These are phyloP conservation scores for Mucor sp. DNA, from an alignment of 371 early-diverging fungal genomes.

Conservation along the genomic window DNA sequence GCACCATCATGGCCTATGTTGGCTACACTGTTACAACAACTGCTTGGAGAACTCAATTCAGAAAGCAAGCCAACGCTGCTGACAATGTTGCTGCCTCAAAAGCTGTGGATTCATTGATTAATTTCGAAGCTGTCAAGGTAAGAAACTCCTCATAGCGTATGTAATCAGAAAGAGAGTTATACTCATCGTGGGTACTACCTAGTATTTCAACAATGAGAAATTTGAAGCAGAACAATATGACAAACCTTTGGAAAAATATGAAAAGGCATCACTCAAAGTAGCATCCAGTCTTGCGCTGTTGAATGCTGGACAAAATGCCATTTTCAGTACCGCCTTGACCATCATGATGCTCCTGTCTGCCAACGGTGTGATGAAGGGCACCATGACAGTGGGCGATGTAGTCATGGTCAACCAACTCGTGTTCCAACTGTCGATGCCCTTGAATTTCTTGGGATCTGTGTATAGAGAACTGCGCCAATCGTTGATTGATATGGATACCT, in stretches of 20 bases:
- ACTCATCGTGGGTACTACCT: background rate
- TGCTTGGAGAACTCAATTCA: slow-evolving; percentile 84
- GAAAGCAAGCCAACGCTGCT: slow-evolving; percentile 90
- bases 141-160: background rate
- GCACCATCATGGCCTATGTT: slow-evolving; percentile 84
- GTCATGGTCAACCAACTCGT: slow-evolving; percentile 97
- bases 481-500: slow-evolving; percentile 93
- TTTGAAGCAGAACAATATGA: slow-evolving; percentile 89
- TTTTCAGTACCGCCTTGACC: slow-evolving; percentile 88
- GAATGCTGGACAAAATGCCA: slow-evolving; percentile 93
- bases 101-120: slow-evolving; percentile 92
- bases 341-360: slow-evolving; percentile 93
- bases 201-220: slow-evolving; percentile 90
- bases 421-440: slow-evolving; percentile 91
- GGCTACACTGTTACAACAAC: slow-evolving; percentile 89
- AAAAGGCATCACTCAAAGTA: slow-evolving; percentile 88
- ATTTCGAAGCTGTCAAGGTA: slow-evolving; percentile 94
- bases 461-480: slow-evolving; percentile 94
- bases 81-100: slow-evolving; percentile 93
- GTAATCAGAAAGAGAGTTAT: too few species aligned
- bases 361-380: slow-evolving; percentile 80
- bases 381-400: slow-evolving; percentile 93
- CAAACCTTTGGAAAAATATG: slow-evolving; percentile 82
- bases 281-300: slow-evolving; percentile 85
- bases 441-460: slow-evolving; percentile 97